These are phyloP conservation scores for Plantago ovata DNA, from an alignment of 257 asterid genomes.

Conservation along the genomic window DNA sequence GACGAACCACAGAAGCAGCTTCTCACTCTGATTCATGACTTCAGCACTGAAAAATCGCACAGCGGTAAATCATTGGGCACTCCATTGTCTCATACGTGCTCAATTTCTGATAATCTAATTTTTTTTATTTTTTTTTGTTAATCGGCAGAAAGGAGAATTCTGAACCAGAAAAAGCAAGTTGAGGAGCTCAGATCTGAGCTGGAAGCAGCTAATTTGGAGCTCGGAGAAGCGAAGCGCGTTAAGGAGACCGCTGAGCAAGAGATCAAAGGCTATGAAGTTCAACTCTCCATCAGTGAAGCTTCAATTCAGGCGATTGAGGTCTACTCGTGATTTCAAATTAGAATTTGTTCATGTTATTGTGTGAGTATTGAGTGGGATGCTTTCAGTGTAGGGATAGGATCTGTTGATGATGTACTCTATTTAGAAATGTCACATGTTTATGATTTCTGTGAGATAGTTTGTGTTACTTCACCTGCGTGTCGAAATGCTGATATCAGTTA, in stretches of 20 bases:
- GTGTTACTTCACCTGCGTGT: neutral
- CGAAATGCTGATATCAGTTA: no score
- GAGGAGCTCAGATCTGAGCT: slow-evolving; percentile 28
- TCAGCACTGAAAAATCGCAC: neutral
- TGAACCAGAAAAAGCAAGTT: slow-evolving; percentile 31
- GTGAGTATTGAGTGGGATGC: no score
- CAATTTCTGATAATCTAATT: neutral
- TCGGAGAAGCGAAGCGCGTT: neutral
- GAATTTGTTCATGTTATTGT: no score
- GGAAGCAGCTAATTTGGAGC: slow-evolving; percentile 42
- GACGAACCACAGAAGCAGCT: neutral
- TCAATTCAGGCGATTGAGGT: slow-evolving; percentile 9
- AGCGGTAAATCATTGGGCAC: neutral
- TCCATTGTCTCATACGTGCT: neutral
- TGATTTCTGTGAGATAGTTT: neutral
- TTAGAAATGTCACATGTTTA: no score
- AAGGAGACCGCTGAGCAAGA: slow-evolving; percentile 16
- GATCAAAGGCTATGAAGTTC: slow-evolving; percentile 12
- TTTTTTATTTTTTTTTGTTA: neutral
- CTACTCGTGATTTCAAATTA: neutral
- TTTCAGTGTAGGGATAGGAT: no score
- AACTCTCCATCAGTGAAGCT: neutral
- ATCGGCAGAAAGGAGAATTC: neutral
- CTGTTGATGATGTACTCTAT: no score
- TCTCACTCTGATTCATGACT: slow-evolving; percentile 6